phyloP scores from a whole-genome alignment of 2,329 filamentous ascomycete species.

The Pseudogymnoascus sp. region DNA sequence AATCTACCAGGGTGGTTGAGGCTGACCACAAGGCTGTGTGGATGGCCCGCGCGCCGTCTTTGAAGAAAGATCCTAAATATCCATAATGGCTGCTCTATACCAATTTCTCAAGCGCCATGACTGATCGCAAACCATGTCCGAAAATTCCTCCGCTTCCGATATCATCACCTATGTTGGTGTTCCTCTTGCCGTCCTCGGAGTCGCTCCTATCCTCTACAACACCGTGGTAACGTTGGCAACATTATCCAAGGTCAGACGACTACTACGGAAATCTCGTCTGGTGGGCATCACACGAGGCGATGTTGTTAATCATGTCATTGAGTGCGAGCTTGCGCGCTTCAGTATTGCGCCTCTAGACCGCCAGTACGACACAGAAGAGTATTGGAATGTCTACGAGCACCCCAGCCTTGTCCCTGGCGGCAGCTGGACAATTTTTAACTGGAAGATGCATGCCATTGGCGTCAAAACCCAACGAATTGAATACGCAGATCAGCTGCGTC shows the following conservation, averaged over 20 bases:
- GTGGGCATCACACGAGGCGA: conserved; percentile 55
- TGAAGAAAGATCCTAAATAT: neutral
- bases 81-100: neutral
- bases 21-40: neutral
- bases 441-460: conserved; percentile 55
- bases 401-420: conserved; percentile 51
- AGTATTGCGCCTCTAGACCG: conserved; percentile 55
- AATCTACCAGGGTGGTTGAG: conserved; percentile 6
- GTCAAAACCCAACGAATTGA: conserved; percentile 55
- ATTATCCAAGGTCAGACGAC: conserved; percentile 51
- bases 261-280: conserved; percentile 48
- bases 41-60: neutral
- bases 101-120: neutral
- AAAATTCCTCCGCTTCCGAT: conserved; percentile 33
- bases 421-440: conserved; percentile 58
- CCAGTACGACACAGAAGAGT: conserved; percentile 43
- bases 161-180: conserved; percentile 51
- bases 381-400: conserved; percentile 48
- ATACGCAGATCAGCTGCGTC: conserved; percentile 44
- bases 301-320: conserved; percentile 57
- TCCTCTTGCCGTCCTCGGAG: conserved; percentile 50
- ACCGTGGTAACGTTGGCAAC: conserved; percentile 52
- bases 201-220: conserved; percentile 60
- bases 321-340: conserved; percentile 58
- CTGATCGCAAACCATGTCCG: neutral